Evolutionary conservation across 768 basidiomycete genomes (phyloP).

Genomic region (Sistotremastrum suecicum): DNA sequence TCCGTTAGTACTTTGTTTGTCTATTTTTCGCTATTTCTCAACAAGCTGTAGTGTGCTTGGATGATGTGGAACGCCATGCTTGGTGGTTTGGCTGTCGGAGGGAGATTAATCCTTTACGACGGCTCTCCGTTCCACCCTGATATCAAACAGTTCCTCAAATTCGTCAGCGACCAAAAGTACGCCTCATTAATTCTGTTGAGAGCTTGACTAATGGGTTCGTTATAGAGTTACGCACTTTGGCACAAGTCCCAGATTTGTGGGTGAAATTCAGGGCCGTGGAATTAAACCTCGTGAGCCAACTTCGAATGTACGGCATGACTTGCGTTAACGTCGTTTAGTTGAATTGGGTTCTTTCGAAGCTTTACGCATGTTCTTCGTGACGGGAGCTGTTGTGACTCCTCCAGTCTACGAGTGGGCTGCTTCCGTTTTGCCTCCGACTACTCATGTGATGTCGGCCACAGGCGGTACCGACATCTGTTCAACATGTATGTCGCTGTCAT

Average conservation of each 20-base stretch:
- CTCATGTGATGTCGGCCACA: conserved; percentile 39
- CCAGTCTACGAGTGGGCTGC: conserved; percentile 48
- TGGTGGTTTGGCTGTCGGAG: conserved; percentile 34
- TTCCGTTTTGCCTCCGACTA: not conserved
- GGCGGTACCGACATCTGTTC: conserved; percentile 68
- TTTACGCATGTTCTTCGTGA: conserved; percentile 35
- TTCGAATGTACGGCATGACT: not conserved
- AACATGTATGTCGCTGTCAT: conserved; percentile 31
- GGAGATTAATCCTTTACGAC: conserved; percentile 44
- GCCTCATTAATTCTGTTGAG: conserved; percentile 4
- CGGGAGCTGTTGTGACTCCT: conserved; percentile 52
- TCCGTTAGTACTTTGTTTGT: conserved; percentile 25
- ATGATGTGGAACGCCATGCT: conserved; percentile 72
- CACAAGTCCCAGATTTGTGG: conserved; percentile 51
- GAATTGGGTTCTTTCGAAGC: conserved; percentile 40
- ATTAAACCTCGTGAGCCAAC: conserved; percentile 34
- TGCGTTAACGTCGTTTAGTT: conserved; percentile 15
- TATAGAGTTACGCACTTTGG: conserved; percentile 25
- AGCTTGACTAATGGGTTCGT: not conserved
- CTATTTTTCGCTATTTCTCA: not conserved
- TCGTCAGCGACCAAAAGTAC: conserved; percentile 44
- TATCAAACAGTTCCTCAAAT: conserved; percentile 34
- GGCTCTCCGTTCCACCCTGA: conserved; percentile 59
- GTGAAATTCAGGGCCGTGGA: conserved; percentile 42
- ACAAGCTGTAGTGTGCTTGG: conserved; percentile 45